Conservation (phyloP, 345 rosid species). For the Laguncularia racemosa region DNA sequence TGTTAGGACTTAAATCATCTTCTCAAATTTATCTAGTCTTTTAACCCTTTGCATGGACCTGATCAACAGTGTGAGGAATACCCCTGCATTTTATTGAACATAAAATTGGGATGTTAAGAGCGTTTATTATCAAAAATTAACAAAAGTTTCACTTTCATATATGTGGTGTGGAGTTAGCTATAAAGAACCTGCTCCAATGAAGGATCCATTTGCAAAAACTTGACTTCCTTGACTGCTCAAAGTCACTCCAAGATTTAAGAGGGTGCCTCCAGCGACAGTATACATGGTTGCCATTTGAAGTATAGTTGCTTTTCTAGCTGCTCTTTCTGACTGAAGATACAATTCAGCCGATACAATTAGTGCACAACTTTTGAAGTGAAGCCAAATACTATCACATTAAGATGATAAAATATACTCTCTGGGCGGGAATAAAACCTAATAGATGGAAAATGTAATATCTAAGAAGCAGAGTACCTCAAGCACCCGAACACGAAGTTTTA, state of each 20-base stretch:
- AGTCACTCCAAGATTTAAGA: conserved; percentile 80
- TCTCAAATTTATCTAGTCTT: conserved; percentile 81
- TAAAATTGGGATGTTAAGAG: not conserved
- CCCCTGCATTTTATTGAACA: conserved; percentile 37
- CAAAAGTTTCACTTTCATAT: too few species aligned
- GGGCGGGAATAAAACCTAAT: not conserved
- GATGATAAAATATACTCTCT: not conserved
- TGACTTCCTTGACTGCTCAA: conserved; percentile 56
- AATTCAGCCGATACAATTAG: not conserved
- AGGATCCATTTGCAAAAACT: conserved; percentile 65
- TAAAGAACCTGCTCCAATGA: conserved; percentile 65
- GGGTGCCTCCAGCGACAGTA: conserved; percentile 71
- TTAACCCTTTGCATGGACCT: conserved; percentile 79
- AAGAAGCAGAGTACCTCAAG: conserved; percentile 55
- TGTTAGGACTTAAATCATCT: conserved; percentile 54
- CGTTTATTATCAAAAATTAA: not conserved
- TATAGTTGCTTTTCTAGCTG: conserved; percentile 74
- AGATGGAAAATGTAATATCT: not conserved
- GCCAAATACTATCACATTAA: too few species aligned
- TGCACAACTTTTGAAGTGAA: not conserved
- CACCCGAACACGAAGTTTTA: conserved; percentile 85
- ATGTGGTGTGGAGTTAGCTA: too few species aligned
- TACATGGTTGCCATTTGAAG: conserved; percentile 93
- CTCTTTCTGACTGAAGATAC: conserved; percentile 70
- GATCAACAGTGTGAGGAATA: conserved; percentile 46